These are phyloP conservation scores for Fusarium sp. DNA, from an alignment of 2,329 filamentous ascomycete species.

Conservation along the genomic window DNA sequence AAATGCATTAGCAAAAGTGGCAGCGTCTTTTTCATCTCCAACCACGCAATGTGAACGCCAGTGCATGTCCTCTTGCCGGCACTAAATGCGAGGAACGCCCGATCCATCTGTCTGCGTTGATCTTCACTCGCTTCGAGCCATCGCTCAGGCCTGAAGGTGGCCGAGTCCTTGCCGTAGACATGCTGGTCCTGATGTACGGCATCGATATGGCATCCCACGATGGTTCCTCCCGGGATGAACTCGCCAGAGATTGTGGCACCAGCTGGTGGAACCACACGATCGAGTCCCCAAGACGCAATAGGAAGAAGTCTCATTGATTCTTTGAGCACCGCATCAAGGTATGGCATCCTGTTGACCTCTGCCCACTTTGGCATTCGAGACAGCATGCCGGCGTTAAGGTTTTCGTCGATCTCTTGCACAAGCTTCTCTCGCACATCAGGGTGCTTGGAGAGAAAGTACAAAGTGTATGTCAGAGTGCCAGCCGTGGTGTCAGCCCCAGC, in stretches of 20 bases:
- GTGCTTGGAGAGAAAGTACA: not conserved
- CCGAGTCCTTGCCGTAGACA: not conserved
- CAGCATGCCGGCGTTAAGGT: not conserved
- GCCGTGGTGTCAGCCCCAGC: not conserved
- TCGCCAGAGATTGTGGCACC: not conserved
- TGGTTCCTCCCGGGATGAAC: not conserved
- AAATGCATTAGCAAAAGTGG: not conserved
- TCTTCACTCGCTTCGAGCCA: not conserved
- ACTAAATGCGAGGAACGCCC: not conserved
- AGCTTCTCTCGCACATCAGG: not conserved
- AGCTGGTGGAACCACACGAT: not conserved
- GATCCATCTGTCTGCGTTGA: not conserved
- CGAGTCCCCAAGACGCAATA: not conserved
- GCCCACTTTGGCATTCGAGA: not conserved
- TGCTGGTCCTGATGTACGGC: not conserved
- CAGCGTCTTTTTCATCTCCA: not conserved
- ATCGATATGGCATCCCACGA: not conserved
- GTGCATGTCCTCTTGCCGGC: not conserved
- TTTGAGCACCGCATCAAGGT: not conserved
- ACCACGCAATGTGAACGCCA: not conserved
- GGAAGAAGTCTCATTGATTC: not conserved
- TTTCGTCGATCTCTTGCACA: not conserved
- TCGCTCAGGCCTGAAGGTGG: not conserved
- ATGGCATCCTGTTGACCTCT: not conserved
- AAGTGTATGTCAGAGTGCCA: not conserved